Conservation (phyloP, 2,329 filamentous ascomycete genomes). For the Aspergillus sp. region DNA sequence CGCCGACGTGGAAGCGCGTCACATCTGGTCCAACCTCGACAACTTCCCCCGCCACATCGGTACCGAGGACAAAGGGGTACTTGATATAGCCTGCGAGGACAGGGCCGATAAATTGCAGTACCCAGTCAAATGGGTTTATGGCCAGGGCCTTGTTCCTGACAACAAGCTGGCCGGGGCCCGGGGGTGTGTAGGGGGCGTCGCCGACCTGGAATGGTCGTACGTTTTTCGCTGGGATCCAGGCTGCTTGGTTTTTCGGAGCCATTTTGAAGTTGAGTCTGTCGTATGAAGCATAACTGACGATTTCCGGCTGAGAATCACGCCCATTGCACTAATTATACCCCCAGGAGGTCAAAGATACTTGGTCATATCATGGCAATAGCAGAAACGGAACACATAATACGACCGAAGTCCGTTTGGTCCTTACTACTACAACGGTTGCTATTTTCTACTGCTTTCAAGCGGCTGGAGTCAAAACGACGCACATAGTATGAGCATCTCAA, state of each 20-base stretch:
- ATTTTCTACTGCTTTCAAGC: no score
- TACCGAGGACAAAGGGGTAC: constrained; percentile 46
- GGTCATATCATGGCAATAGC: neutral
- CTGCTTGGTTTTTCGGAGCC: constrained; percentile 15
- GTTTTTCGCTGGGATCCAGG: constrained; percentile 11
- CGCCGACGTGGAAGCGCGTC: constrained; percentile 48
- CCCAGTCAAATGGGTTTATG: constrained; percentile 52
- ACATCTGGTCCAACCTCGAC: constrained; percentile 53
- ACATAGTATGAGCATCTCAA: no score
- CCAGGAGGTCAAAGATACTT: neutral
- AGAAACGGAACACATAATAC: neutral
- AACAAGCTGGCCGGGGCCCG: constrained; percentile 43
- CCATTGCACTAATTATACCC: neutral
- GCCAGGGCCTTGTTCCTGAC: constrained; percentile 46
- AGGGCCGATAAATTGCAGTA: constrained; percentile 33
- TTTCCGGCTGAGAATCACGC: neutral
- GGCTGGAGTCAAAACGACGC: no score
- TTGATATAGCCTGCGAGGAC: constrained; percentile 30
- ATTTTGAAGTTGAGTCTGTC: neutral
- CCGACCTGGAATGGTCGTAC: constrained; percentile 36
- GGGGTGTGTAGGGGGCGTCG: constrained; percentile 41
- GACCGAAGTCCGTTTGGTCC: neutral
- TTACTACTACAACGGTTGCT: neutral
- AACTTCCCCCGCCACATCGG: constrained; percentile 52
- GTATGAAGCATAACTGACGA: neutral